phyloP scores from a whole-genome alignment of 2,329 filamentous ascomycete genomes.

The Ascochyta clinopodiicola region DNA sequence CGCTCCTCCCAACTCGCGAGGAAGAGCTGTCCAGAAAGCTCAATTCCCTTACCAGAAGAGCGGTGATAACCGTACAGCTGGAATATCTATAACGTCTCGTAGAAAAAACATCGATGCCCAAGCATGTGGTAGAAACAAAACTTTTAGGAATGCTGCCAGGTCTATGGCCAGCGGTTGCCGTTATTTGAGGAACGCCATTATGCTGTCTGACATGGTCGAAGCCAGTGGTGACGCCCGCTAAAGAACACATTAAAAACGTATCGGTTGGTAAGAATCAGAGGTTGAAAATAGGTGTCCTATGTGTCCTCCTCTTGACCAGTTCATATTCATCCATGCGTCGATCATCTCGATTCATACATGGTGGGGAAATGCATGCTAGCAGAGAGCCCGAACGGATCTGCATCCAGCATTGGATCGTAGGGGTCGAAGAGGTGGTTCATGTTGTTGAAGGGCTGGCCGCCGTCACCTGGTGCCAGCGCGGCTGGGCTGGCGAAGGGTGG shows the following conservation, averaged over 20 bases:
- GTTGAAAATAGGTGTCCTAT: constrained; percentile 15
- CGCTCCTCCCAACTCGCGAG: constrained; percentile 14
- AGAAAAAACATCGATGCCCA: background rate
- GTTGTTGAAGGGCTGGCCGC: constrained; percentile 51
- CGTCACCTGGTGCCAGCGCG: constrained; percentile 42
- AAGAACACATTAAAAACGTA: constrained; percentile 34
- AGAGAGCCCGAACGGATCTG: constrained; percentile 90
- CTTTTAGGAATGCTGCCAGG: constrained; percentile 37
- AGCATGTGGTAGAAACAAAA: constrained; percentile 20
- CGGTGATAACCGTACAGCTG: constrained; percentile 5
- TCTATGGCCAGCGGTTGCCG: constrained; percentile 18
- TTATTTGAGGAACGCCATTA: constrained; percentile 32
- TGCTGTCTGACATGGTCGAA: constrained; percentile 26
- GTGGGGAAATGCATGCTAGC: constrained; percentile 95
- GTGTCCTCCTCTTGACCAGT: constrained; percentile 13
- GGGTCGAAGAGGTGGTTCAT: constrained; percentile 66
- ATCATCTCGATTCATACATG: constrained; percentile 62
- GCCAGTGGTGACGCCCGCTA: constrained; percentile 39
- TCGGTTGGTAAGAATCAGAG: constrained; percentile 11
- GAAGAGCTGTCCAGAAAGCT: constrained; percentile 14
- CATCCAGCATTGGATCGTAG: constrained; percentile 87
- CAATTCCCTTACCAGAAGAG: constrained; percentile 13
- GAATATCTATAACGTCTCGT: constrained; percentile 7
- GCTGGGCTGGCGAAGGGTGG: constrained; percentile 44
- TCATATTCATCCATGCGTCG: constrained; percentile 25